Evolutionary conservation across 495 filamentous ascomycete genomes (phyloP), one percentile per base, ranked within the genome.

Genomic region (Penicillium alfredii): DNA sequence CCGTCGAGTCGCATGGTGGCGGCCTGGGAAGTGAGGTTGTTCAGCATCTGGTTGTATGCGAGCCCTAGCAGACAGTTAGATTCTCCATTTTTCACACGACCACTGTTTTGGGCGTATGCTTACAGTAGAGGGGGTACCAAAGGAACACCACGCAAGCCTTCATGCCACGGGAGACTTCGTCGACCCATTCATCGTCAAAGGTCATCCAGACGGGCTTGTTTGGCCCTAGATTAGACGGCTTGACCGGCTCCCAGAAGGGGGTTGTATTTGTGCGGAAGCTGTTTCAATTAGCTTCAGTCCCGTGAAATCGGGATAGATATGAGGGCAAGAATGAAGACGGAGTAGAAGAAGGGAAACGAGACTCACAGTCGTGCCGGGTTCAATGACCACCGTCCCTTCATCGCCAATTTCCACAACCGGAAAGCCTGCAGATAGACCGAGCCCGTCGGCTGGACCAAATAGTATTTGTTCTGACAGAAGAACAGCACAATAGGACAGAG

Each of bases 1-100:
- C 81, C 80, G 30, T 73, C 71, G 8, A 86, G 70, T 6, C 64
- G 45, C 81, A 90, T 83, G 5, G 75, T 78, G 5, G 76, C 77
- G 3, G 84, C 85, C 57, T 86, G 83, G 7, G 80, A 83, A 22
- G 74, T 77, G n/a, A 89, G 61, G 61, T 86, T 88, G 69, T 80
- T 82, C 50, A 66, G 66, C 53, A 64, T 71, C 47, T 78, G 72
- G 38, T 72, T 71, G 47, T 38, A 51, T 10, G 72, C 63, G 29
- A 86, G 66, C 68, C 76, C 56, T 62, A 20, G 0, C n/a, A n/a
- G n/a, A 17, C 47, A 51, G 14, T 46, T 35, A 4, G 42, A 46
- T 4, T 46, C n/a, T 28, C 19, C 10, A 15, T 15, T 30, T 12
- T 10, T 6, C 2, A 8, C 15, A 10, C 18, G 18, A 38, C 16